These are phyloP conservation scores for Garcia nutans DNA, from an alignment of 345 rosid genomes.

Conservation along the genomic window DNA sequence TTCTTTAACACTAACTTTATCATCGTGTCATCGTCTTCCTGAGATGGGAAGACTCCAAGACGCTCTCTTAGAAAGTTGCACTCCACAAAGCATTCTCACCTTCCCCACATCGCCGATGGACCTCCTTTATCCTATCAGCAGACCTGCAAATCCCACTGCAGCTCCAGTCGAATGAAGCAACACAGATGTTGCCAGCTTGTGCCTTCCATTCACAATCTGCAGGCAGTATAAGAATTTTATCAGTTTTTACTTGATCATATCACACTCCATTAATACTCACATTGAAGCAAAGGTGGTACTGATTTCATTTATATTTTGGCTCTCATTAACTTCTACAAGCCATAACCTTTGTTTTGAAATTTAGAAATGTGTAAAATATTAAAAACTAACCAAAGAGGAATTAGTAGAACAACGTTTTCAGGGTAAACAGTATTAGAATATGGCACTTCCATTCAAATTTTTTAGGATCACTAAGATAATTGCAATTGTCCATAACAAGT, in stretches of 20 bases:
- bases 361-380: too few species aligned
- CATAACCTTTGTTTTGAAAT: too few species aligned
- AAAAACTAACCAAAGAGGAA: too few species aligned
- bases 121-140: slow-evolving; percentile 82
- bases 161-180: slow-evolving; percentile 95
- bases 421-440: too few species aligned
- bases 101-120: slow-evolving; percentile 89
- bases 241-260: neutral
- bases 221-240: slow-evolving; percentile 2
- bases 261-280: neutral
- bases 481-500: neutral
- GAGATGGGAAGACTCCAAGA: slow-evolving; percentile 38
- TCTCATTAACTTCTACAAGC: too few species aligned
- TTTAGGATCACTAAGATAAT: neutral
- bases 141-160: slow-evolving; percentile 98
- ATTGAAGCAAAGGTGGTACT: neutral
- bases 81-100: slow-evolving; percentile 88
- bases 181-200: slow-evolving; percentile 90
- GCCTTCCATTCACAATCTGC: slow-evolving; percentile 99
- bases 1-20: neutral
- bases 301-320: too few species aligned
- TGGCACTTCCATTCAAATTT: neutral
- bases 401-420: too few species aligned
- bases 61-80: slow-evolving; percentile 49
- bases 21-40: slow-evolving; percentile 23